Conservation (phyloP, 2,329 filamentous ascomycete species). For the Aspergillus calidoustus region DNA sequence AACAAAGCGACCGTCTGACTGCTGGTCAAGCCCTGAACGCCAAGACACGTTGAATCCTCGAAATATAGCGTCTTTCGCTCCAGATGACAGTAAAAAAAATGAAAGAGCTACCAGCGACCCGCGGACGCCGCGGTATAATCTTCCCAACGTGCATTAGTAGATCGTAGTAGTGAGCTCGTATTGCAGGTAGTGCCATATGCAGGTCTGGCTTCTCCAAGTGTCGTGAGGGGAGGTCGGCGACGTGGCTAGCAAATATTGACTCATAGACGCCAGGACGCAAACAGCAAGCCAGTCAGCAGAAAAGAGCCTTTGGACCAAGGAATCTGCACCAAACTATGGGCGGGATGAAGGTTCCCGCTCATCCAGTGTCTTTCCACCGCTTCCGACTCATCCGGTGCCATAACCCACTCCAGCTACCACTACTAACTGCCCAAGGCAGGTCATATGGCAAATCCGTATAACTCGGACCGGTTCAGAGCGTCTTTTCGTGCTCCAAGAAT, state of each 20-base stretch:
- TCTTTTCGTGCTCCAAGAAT: slow-evolving; percentile 10
- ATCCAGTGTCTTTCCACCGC: slow-evolving; percentile 21
- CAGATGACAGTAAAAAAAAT: not conserved
- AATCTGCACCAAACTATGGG: slow-evolving; percentile 2
- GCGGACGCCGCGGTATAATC: not conserved
- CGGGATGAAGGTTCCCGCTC: slow-evolving; percentile 13
- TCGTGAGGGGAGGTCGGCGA: not conserved
- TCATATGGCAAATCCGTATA: slow-evolving; percentile 29
- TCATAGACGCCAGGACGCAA: not conserved
- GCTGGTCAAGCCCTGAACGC: slow-evolving; percentile 25
- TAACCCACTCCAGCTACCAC: slow-evolving; percentile 23
- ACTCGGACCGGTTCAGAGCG: slow-evolving; percentile 22
- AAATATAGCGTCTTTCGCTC: not conserved
- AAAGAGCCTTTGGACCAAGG: not conserved
- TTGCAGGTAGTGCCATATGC: not conserved
- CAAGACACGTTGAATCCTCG: slow-evolving; percentile 15
- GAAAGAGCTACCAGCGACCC: not conserved
- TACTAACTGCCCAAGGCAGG: slow-evolving; percentile 28
- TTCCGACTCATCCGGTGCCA: slow-evolving; percentile 30
- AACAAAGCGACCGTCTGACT: not conserved
- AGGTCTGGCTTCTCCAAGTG: not conserved
- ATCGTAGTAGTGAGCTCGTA: not conserved
- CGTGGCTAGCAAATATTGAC: not conserved
- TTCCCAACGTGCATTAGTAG: not conserved
- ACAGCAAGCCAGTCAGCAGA: not conserved